Evolutionary conservation across 106 monocot species (phyloP), one percentile per base, ranked within the genome.

Genomic region (Dioscorea dumetorum): DNA sequence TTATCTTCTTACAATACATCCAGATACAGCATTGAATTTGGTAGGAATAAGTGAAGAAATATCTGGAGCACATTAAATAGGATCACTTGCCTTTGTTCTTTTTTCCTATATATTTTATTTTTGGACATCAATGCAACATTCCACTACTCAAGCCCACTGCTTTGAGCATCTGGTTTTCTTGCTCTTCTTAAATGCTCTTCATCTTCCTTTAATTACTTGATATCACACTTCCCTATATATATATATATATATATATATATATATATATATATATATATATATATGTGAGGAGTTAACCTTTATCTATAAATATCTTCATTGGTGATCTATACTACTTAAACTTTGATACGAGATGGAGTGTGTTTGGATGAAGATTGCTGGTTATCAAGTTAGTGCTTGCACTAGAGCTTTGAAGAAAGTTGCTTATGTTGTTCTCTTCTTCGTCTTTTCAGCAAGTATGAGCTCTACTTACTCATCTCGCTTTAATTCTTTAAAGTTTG

Each of bases 391-490:
- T 70, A n/a, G 64, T 5, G 12, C 57, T 20, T 77, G 65, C 64
- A 48, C 62, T 56, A 60, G 61, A 24, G 59, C 69, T 49, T 14
- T 76, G 69, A 84, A 57, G 72, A 73, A 68, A 49, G 33, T 73
- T 23, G 64, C 60, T 34, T 73, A 50, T 65, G 84, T 49, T 32
- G 62, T 57, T 18, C 69, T 84, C 68, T 73, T 76, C 24, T 80
- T 76, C 76, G 61, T 54, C 58, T 80, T 84, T 56, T 60, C 79
- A n/a, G 14, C 76, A 11, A 70, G 84, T 84, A 76, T 60, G 52
- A n/a, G 23, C 62, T 76, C 70, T 63, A 28, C 63, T 32, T 48
- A 28, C 64, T 53, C n/a, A 1, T 28, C 28, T 28, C 3, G 2
- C 28, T 3, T 28, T 28, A 28, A 28, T 28, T 28, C 3, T 28